phyloP scores from a whole-genome alignment of 2,329 filamentous ascomycete species.

The Monosporascus sp. region DNA sequence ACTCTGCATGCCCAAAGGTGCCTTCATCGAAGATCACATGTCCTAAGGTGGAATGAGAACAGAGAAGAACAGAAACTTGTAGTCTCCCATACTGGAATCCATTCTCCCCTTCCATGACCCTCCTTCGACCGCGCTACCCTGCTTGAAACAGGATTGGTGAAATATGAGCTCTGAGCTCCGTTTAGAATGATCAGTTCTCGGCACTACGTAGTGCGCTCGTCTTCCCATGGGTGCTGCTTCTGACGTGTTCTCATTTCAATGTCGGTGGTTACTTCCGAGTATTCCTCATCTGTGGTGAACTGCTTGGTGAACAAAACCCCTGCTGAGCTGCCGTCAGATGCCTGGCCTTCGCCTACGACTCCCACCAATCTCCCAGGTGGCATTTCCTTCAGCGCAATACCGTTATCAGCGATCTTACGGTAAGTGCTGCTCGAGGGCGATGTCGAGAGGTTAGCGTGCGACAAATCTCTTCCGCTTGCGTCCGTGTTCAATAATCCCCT shows the following conservation, averaged over 20 bases:
- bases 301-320: background rate
- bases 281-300: background rate
- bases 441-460: background rate
- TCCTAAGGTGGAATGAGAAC: too few species aligned
- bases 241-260: background rate
- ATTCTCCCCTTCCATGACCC: too few species aligned
- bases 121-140: too few species aligned
- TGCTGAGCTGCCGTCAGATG: background rate
- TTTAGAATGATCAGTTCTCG: too few species aligned
- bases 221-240: background rate
- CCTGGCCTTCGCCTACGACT: background rate
- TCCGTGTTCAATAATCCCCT: background rate
- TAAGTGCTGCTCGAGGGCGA: background rate
- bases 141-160: too few species aligned
- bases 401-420: background rate
- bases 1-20: too few species aligned
- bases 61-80: too few species aligned
- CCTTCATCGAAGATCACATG: too few species aligned
- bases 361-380: background rate
- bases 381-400: background rate
- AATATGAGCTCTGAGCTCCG: too few species aligned
- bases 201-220: background rate
- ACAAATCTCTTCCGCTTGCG: background rate
- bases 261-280: background rate
- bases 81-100: too few species aligned